Percentiles rank a stretch among this genome's conserved stretches.
These are phyloP conservation scores for Leccinum arenicola DNA, from an alignment of 768 basidiomycete species.

Conservation along the genomic window DNA sequence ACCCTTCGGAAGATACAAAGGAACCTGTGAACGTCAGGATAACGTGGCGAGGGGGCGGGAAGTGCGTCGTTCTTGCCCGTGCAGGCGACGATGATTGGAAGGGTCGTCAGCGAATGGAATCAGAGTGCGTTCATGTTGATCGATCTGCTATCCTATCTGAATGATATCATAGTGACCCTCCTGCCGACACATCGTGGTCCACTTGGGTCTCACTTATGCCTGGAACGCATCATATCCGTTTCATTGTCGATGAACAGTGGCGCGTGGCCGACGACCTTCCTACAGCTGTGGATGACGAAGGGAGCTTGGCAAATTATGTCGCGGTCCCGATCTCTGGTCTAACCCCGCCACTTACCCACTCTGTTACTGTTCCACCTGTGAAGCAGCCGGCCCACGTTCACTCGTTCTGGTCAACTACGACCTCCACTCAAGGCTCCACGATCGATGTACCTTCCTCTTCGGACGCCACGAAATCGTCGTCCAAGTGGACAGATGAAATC, in stretches of 20 bases:
- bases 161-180: conserved; percentile 23
- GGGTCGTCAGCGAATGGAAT: conserved; percentile 61
- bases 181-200: conserved; percentile 36
- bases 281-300: conserved; percentile 90
- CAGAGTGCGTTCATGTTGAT: conserved; percentile 46
- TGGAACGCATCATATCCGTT: conserved; percentile 92
- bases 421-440: conserved; percentile 32
- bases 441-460: conserved; percentile 25
- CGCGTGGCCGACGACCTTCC: conserved; percentile 76
- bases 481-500: conserved; percentile 74
- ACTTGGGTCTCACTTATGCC: conserved; percentile 60
- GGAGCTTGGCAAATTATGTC: conserved; percentile 92
- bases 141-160: conserved; percentile 16
- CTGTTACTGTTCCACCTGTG: conserved; percentile 32
- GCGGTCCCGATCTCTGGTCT: conserved; percentile 40
- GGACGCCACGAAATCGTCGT: conserved; percentile 29
- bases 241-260: conserved; percentile 90
- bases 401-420: conserved; percentile 44
- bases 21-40: conserved; percentile 48
- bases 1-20: conserved; percentile 24
- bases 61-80: conserved; percentile 61
- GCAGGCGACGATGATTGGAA: conserved; percentile 79
- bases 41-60: conserved; percentile 64
- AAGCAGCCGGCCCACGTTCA: conserved; percentile 31
- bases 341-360: conserved; percentile 32